Base-by-base conservation (phyloP, 257 asterid species). In the Solanum habrochaites region DNA sequence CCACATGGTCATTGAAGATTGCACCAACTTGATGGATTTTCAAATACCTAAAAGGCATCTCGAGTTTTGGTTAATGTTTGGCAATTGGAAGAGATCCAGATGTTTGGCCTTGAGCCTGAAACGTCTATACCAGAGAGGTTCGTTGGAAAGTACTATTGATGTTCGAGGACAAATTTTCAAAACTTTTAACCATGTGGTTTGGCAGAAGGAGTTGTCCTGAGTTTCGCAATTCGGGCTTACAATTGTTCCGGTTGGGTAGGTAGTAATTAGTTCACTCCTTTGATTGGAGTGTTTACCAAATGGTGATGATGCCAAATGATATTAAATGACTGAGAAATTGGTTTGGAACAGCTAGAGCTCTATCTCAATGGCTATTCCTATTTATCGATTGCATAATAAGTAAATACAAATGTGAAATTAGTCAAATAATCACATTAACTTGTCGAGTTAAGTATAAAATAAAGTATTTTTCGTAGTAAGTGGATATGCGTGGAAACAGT, bases 201-300 rank as follows among this genome's bases (percentile, higher is more conserved):
- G 94, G 95, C 4, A 89, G 96, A 74, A 90, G 96, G 49, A 89
- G 92, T 2, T 94, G 95, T 49, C 97, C 93, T 0, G 97, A n/a
- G 97, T 3, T 73, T 90, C n/a, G 56, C 95, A 93, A 8, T 35
- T 94, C 7, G 96, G 93, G 11, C 85, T 94, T 10, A 90, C 89
- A 29, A 86, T 88, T 58, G 91, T 92, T 43, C 91, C n/a, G n/a
- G 91, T 6, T 86, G 92, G 0, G 88, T 94, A n/a, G 20, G 93
- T 91, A 14, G 91, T 95, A 94, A 11, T 73, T 93, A 42, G 93
- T 93, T 15, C 97, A 94, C 45, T 94, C 96, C 88, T 94, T 92
- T 39, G 88, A 94, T 67, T 93, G 94, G 27, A 90, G 82, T 93
- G n/a, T n/a, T n/a, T 93, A 25, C 94, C 95, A 21, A 39, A 93